phyloP scores from a whole-genome alignment of 164 flowering plant species.

The Platanus orientalis region DNA sequence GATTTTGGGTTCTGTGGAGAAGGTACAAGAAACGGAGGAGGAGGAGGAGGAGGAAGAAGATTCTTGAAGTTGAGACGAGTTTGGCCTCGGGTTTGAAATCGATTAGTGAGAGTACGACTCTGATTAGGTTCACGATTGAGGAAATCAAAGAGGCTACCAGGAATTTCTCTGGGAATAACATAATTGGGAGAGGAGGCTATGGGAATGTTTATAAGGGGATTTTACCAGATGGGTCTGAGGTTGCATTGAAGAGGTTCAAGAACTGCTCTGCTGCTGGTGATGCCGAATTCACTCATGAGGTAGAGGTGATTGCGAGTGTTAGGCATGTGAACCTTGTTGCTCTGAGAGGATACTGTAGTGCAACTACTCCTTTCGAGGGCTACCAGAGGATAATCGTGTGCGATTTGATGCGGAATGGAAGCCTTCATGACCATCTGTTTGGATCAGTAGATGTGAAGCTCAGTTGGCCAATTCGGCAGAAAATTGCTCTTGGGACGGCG shows the following conservation, averaged over 20 bases:
- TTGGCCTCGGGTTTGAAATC: conserved; percentile 39
- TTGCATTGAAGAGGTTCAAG: conserved; percentile 86
- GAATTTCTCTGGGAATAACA: conserved; percentile 59
- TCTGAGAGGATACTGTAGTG: conserved; percentile 41
- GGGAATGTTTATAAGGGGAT: conserved; percentile 85
- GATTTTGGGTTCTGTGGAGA: conserved; percentile 30
- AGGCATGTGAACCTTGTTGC: conserved; percentile 48
- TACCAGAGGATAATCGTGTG: conserved; percentile 84
- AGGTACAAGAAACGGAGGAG: conserved; percentile 13
- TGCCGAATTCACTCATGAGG: conserved; percentile 50
- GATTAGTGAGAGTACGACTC: conserved; percentile 44
- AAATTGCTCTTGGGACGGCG: conserved; percentile 75
- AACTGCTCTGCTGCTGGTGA: conserved; percentile 77
- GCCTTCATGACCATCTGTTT: conserved; percentile 71
- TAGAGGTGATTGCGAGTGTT: conserved; percentile 51
- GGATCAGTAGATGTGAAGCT: conserved; percentile 38
- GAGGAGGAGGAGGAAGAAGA: conserved; percentile 10
- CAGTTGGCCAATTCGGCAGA: conserved; percentile 72
- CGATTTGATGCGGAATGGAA: conserved; percentile 75
- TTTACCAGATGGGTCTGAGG: conserved; percentile 61
- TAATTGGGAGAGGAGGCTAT: conserved; percentile 85
- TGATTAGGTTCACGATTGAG: conserved; percentile 55
- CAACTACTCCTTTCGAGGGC: conserved; percentile 47
- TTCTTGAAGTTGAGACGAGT: conserved; percentile 13
- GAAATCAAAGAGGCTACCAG: conserved; percentile 64